Evolutionary conservation across 306 rosid species (phyloP).

Genomic region (Fragaria nilgerrensis): DNA sequence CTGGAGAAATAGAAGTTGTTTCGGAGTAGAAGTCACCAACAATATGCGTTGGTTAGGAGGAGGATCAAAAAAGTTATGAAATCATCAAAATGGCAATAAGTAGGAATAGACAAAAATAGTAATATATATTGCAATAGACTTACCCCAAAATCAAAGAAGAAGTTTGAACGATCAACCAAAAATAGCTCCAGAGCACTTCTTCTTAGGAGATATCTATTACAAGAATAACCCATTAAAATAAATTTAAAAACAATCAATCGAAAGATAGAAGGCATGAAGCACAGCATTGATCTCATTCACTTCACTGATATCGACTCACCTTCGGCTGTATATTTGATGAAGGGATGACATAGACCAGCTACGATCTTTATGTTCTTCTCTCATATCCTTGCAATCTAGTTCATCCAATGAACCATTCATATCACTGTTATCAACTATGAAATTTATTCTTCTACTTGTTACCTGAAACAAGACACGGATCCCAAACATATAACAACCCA

Average conservation of each 20-base stretch:
- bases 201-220: slow-evolving; percentile 80
- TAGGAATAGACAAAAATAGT: slow-evolving; percentile 7
- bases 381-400: slow-evolving; percentile 36
- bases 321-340: slow-evolving; percentile 92
- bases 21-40: neutral
- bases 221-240: neutral
- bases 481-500: slow-evolving; percentile 26
- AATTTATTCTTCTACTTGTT: slow-evolving; percentile 86
- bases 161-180: slow-evolving; percentile 89
- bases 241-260: slow-evolving; percentile 10
- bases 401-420: slow-evolving; percentile 37
- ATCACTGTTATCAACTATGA: slow-evolving; percentile 69
- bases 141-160: slow-evolving; percentile 99
- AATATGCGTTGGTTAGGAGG: slow-evolving; percentile 14
- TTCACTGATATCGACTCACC: slow-evolving; percentile 48
- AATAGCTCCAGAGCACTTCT: slow-evolving; percentile 96
- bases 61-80: slow-evolving; percentile 8
- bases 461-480: slow-evolving; percentile 53
- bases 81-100: slow-evolving; percentile 21
- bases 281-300: slow-evolving; percentile 14
- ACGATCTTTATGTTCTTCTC: slow-evolving; percentile 66
- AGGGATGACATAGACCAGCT: slow-evolving; percentile 88
- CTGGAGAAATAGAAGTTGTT: slow-evolving; percentile 38
- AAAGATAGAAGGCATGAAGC: slow-evolving; percentile 7
- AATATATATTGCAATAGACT: slow-evolving; percentile 21